Percentiles rank a stretch among this genome's conserved stretches.
phyloP scores from a whole-genome alignment of 345 rosid genomes.

The Streptanthus diversifolius region DNA sequence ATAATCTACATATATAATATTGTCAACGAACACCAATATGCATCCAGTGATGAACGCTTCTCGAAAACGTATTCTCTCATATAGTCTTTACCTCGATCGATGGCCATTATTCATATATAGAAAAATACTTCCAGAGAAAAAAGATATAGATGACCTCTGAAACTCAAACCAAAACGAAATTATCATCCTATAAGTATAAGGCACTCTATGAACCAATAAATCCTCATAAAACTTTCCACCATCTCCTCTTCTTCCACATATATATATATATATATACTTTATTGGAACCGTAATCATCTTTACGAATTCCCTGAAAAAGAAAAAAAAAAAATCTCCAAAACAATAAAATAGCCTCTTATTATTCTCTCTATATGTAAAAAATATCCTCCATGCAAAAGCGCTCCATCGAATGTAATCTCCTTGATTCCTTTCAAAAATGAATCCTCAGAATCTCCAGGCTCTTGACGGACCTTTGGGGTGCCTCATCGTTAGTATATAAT shows the following conservation, averaged over 20 bases:
- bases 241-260: conserved; percentile 9
- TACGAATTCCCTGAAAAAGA: conserved; percentile 13
- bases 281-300: conserved; percentile 25
- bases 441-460: not conserved
- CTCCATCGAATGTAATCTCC: not conserved
- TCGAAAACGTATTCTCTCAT: not conserved
- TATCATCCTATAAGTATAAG: not conserved
- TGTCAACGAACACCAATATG: not conserved
- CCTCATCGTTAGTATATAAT: not conserved
- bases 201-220: conserved; percentile 12
- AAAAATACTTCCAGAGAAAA: not conserved
- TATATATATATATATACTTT: conserved; percentile 21
- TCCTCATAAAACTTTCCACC: conserved; percentile 5
- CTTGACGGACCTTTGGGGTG: not conserved
- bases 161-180: conserved; percentile 9
- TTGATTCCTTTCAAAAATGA: conserved; percentile 15
- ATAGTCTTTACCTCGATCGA: not conserved
- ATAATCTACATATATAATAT: too few relatives aligned
- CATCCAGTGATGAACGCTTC: not conserved
- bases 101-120: not conserved
- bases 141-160: not conserved
- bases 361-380: conserved; percentile 6
- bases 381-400: conserved; percentile 29
- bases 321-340: not conserved
- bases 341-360: conserved; percentile 1